Evolutionary conservation across 352 stramenopile species (phyloP).

Genomic region (Phytopythium montanum): DNA sequence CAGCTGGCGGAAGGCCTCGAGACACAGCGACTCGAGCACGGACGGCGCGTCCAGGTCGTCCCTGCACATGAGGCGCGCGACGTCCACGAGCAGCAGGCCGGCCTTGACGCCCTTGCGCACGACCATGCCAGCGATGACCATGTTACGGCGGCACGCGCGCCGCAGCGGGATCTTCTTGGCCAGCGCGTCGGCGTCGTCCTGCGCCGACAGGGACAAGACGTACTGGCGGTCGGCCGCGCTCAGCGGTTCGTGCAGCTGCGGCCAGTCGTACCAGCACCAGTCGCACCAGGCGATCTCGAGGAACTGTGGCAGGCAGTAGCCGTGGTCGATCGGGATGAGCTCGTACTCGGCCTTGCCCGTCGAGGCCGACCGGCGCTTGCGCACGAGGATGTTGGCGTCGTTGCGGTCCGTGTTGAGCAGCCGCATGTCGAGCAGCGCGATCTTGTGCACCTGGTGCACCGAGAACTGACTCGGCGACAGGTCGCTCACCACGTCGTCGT

Average conservation of each 20-base stretch:
- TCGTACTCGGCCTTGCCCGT: conserved; percentile 77
- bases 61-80: conserved; percentile 82
- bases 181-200: conserved; percentile 52
- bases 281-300: conserved; percentile 97
- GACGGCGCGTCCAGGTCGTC: conserved; percentile 79
- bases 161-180: conserved; percentile 73
- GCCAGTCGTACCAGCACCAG: conserved; percentile 99
- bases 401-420: conserved; percentile 98
- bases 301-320: conserved; percentile 95
- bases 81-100: conserved; percentile 60
- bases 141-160: conserved; percentile 67
- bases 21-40: conserved; percentile 53
- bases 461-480: conserved; percentile 89
- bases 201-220: conserved; percentile 51
- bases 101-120: conserved; percentile 73
- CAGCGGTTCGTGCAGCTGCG: conserved; percentile 81
- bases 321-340: conserved; percentile 99
- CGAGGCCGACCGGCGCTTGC: conserved; percentile 56
- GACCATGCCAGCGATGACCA: conserved; percentile 77
- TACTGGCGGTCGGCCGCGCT: conserved; percentile 60
- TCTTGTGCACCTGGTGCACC: conserved; percentile 95
- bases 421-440: conserved; percentile 98
- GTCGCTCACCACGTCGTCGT: conserved; percentile 94
- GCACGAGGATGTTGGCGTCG: conserved; percentile 96
- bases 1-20: conserved; percentile 68